These are phyloP conservation scores for Kingdonia uniflora DNA, from an alignment of 164 flowering plant genomes.

Conservation along the genomic window DNA sequence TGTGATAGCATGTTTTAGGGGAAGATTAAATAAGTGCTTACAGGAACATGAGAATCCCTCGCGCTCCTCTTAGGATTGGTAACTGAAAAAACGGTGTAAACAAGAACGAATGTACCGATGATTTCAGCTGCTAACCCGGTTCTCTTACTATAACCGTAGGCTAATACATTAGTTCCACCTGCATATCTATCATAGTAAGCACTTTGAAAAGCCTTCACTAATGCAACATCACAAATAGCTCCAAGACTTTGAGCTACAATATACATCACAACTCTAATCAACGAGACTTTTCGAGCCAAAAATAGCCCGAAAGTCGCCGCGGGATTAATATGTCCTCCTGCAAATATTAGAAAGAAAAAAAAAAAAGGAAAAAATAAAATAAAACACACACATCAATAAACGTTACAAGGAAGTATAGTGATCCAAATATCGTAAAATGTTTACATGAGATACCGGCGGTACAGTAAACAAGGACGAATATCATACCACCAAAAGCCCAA, in stretches of 20 bases:
- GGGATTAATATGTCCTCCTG: slow-evolving; percentile 42
- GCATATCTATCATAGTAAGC: slow-evolving; percentile 18
- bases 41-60: slow-evolving; percentile 36
- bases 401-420: neutral
- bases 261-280: slow-evolving; percentile 32
- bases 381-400: too few species aligned
- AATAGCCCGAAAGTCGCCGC: slow-evolving; percentile 34
- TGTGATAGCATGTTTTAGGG: too few species aligned
- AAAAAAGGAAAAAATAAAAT: too few species aligned
- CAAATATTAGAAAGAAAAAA: neutral
- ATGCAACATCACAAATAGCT: slow-evolving; percentile 31
- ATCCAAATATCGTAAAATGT: neutral
- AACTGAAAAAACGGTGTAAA: slow-evolving; percentile 35
- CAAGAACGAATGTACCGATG: slow-evolving; percentile 30
- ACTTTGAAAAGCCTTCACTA: slow-evolving; percentile 31
- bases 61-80: slow-evolving; percentile 40
- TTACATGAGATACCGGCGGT: slow-evolving; percentile 64
- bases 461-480: slow-evolving; percentile 63
- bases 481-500: slow-evolving; percentile 75
- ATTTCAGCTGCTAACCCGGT: slow-evolving; percentile 28
- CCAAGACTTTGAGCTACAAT: slow-evolving; percentile 38
- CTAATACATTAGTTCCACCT: slow-evolving; percentile 30
- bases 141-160: slow-evolving; percentile 21
- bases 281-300: slow-evolving; percentile 31
- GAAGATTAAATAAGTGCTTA: slow-evolving; percentile 11